Conservation (phyloP, 352 stramenopile species). For the Globisporangium solare region DNA sequence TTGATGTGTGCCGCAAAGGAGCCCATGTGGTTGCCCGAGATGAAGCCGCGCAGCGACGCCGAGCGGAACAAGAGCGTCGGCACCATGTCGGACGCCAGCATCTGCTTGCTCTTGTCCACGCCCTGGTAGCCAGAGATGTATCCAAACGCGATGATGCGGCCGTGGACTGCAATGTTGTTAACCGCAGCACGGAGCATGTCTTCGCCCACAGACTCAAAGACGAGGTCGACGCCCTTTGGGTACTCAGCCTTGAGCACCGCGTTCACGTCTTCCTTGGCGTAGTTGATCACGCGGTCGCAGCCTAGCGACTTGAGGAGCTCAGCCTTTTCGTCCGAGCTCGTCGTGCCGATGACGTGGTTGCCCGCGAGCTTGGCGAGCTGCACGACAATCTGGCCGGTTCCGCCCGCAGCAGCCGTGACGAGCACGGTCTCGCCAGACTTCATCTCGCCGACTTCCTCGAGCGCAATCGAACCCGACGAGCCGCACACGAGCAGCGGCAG, state of each 20-base stretch:
- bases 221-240: constrained; percentile 56
- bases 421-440: constrained; percentile 54
- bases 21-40: constrained; percentile 7
- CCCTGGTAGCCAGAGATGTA: constrained; percentile 44
- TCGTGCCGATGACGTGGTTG: constrained; percentile 76
- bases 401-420: constrained; percentile 62
- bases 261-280: constrained; percentile 63
- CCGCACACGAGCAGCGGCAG: constrained; percentile 38
- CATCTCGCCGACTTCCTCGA: constrained; percentile 56
- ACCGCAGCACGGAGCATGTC: constrained; percentile 47
- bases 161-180: constrained; percentile 50
- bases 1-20: too few species aligned
- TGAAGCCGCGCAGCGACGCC: constrained; percentile 40
- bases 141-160: constrained; percentile 58
- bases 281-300: constrained; percentile 83
- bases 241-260: constrained; percentile 66
- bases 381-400: constrained; percentile 78
- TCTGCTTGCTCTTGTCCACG: constrained; percentile 12
- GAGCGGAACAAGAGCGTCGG: constrained; percentile 32
- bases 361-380: constrained; percentile 82
- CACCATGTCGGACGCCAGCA: constrained; percentile 22
- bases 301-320: constrained; percentile 69
- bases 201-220: constrained; percentile 62
- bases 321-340: constrained; percentile 82
- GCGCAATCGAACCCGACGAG: constrained; percentile 37